Base-by-base conservation (phyloP, 148 eudicot species). In the Vaccinium darrowii region DNA sequence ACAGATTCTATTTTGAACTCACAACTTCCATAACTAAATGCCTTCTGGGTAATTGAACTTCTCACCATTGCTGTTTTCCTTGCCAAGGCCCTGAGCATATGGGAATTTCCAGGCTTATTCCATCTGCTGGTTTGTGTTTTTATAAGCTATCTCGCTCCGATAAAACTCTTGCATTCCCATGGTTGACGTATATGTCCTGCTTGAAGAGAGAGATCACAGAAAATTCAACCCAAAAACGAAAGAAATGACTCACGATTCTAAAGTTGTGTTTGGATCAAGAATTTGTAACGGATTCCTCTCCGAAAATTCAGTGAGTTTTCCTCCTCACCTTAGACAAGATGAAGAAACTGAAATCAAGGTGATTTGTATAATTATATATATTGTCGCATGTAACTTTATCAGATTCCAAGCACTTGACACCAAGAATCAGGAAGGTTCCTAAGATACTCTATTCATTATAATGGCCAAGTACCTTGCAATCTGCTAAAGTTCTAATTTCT, bases 401-500 rank as follows among this genome's bases (percentile, higher is more conserved):
- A 36, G 39, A 36, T 36, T 36, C 39, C 39, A 36, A 36, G 39
- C 39, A 36, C 39, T 36, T 36, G 47, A 43, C 47, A 43, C 47
- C 47, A 43, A 43, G 47, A 43, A 43, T 43, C 47, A 43, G 5
- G 47, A 43, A 43, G 47, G 47, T 43, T 5, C 47, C 47, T 43
- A 43, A 36, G 39, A 36, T 36, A 36, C 39, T 36, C 39, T 36
- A 36, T 36, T 36, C 39, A 36, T 36, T 36, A 36, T 36, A 36
- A 36, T 36, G 39, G 39, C 18, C 25, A 39, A 27, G 27, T 79
- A 79, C 81, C 67, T 56, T 9, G 49, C 23, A 1, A 54, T 54
- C 13, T 79, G 81, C 81, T 79, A 56, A 53, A 79, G 81, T 79
- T 56, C 12, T 13, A 56, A 16, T 79, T 23, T 54, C 81, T 47